Evolutionary conservation across 2,329 filamentous ascomycete species (phyloP), one percentile per base, ranked within the genome.

Genomic region (Aspergillus arachidicola): DNA sequence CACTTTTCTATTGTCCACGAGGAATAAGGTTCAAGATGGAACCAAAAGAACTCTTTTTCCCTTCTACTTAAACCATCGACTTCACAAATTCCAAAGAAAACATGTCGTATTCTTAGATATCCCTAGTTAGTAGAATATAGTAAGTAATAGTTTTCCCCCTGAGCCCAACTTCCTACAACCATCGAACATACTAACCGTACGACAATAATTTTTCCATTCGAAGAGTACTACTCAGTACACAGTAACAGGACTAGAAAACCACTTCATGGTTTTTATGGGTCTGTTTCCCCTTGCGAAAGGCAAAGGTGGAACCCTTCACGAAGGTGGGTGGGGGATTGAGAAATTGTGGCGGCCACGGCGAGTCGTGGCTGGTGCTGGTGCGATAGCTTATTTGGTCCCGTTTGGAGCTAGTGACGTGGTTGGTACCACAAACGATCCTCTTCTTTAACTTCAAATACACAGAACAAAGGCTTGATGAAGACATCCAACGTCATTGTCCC

Each of bases 341-440:
- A 16, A 6, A 16, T 16, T 41, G 38, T 41, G 38, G 38, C 38
- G 38, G 38, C 16, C 38, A 41, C 19, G 14, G 19, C 38, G 6
- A 41, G 38, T 41, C 38, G 38, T 41, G 38, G 38, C 38, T 41
- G 6, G 16, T 41, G 38, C 38, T 41, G 19, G 38, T 41, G 36
- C 36, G 9, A 41, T 41, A 30, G 19, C 21, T 53, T 59, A 59
- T 28, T 53, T 53, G 50, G 30, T 53, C 50, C 51, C n/a, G 36
- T 9, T 62, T 30, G 55, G n/a, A 34, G 58, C 60, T 65, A 32
- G 63, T 66, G 62, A 65, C 65, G 38, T 60, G 50, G 48, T 56
- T 21, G 7, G 38, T 32, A 34, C 59, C 41, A 48, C 21, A 19
- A 10, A 34, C 36, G 12, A 41, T 10, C 38, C 6, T n/a, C 16